phyloP scores from a whole-genome alignment of 352 stramenopile genomes.

The Phytophthora sp. region DNA sequence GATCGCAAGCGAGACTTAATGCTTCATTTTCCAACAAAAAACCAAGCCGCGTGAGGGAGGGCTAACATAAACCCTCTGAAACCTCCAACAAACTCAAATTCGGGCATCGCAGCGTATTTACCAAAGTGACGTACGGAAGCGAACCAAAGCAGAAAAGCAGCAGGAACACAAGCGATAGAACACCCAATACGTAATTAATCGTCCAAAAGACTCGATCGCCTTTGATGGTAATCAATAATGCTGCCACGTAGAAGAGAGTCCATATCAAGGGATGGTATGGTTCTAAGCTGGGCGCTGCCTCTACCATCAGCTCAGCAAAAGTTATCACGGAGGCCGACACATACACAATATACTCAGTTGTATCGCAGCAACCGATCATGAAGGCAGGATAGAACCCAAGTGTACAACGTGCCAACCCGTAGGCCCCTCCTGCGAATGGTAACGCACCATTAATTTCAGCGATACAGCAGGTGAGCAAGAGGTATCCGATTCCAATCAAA shows the following conservation, averaged over 20 bases:
- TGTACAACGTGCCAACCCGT: slow-evolving; percentile 33
- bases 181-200: slow-evolving; percentile 31
- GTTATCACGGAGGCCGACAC: slow-evolving; percentile 28
- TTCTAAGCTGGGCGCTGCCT: not conserved
- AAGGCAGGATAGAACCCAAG: slow-evolving; percentile 35
- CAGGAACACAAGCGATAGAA: slow-evolving; percentile 28
- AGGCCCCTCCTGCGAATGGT: slow-evolving; percentile 33
- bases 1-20: slow-evolving; percentile 24
- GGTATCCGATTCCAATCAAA: slow-evolving; percentile 25
- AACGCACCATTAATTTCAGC: slow-evolving; percentile 30
- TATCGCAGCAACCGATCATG: slow-evolving; percentile 36
- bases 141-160: slow-evolving; percentile 38
- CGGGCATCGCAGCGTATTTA: not conserved
- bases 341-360: slow-evolving; percentile 41
- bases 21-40: slow-evolving; percentile 50
- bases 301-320: slow-evolving; percentile 36
- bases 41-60: slow-evolving; percentile 35
- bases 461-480: slow-evolving; percentile 25
- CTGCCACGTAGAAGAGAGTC: slow-evolving; percentile 27
- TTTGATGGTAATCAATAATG: slow-evolving; percentile 23
- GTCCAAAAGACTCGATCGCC: slow-evolving; percentile 38
- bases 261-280: slow-evolving; percentile 24
- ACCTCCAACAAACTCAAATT: not conserved
- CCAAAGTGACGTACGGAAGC: slow-evolving; percentile 25
- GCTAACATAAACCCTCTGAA: slow-evolving; percentile 30